Conservation (phyloP, 164 flowering plant genomes). For the Platanus orientalis region DNA sequence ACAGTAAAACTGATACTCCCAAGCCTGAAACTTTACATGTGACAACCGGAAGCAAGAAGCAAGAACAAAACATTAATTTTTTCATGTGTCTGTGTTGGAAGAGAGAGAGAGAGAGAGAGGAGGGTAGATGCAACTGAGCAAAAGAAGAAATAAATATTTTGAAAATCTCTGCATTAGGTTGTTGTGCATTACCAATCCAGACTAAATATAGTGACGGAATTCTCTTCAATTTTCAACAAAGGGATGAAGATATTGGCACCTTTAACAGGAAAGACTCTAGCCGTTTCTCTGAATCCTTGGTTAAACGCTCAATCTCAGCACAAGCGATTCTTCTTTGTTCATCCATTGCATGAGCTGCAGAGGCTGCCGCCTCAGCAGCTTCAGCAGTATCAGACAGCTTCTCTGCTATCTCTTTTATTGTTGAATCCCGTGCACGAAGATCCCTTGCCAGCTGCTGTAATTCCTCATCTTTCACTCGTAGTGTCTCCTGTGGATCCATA, state of each 20-base stretch:
- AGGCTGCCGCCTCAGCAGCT: constrained; percentile 96
- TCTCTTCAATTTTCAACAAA: neutral
- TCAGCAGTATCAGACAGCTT: constrained; percentile 88
- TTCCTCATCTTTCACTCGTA: constrained; percentile 94
- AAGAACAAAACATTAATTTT: neutral
- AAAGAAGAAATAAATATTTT: too few species aligned
- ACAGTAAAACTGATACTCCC: neutral
- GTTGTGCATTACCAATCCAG: neutral
- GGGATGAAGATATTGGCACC: constrained; percentile 34
- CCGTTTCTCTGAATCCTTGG: constrained; percentile 54
- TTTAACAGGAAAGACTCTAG: constrained; percentile 44
- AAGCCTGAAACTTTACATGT: neutral
- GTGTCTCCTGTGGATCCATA: constrained; percentile 57
- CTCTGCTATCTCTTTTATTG: constrained; percentile 82
- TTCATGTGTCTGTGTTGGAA: neutral
- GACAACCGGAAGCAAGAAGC: neutral
- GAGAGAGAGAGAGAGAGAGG: too few species aligned
- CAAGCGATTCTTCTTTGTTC: constrained; percentile 76
- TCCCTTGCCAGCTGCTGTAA: constrained; percentile 83
- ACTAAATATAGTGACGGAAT: neutral
- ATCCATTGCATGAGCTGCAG: constrained; percentile 96
- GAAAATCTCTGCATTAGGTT: too few species aligned
- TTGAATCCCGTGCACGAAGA: constrained; percentile 86
- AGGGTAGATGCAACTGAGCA: too few species aligned
- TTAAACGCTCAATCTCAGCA: constrained; percentile 70